Evolutionary conservation across 2,329 filamentous ascomycete species (phyloP), one percentile per base, ranked within the genome.

Genomic region (Neonectria neomacrospora): DNA sequence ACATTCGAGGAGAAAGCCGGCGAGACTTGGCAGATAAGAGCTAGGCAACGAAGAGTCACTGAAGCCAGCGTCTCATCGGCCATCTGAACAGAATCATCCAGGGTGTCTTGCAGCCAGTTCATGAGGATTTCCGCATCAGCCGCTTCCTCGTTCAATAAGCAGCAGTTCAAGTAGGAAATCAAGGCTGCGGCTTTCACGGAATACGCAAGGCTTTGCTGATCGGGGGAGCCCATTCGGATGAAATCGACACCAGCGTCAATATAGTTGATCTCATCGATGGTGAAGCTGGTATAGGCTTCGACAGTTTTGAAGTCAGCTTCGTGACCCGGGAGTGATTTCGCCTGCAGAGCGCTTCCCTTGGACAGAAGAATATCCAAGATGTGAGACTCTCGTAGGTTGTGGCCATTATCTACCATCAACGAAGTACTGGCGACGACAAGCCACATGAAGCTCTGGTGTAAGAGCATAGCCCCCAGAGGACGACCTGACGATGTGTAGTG

Each of bases 231-330:
- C 61, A 98, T 87, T 3, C 76, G 76, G 45, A 97, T 83, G 76
- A 97, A 98, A 78, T 98, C 96, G 1, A 93, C 91, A 63, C 92
- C 92, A 52, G 94, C 93, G 68, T 98, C 94, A 20, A 99, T 83
- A 54, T 94, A 88, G 70, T 90, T 89, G 83, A 98, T 93, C 75
- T 97, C 91, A 65, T 97, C 91, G 11, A 88, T 84, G 34, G 94
- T 90, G 67, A 97, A 87, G 50, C 87, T 87, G 1, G 92, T 88
- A 67, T 96, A 87, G 10, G 83, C 81, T 66, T 90, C 87, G 41
- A 91, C 80, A 0, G 85, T 87, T 48, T 78, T 81, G 61, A 83
- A 82, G 65, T 90, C 85, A 5, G 80, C 82, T 55, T 89, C 85
- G 1, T 78, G 77, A 53, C 78, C 79, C 47, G 74, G 78, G 4